Evolutionary conservation across 2,329 filamentous ascomycete species (phyloP), one percentile per base, ranked within the genome.

Genomic region (Pseudocercospora musae): DNA sequence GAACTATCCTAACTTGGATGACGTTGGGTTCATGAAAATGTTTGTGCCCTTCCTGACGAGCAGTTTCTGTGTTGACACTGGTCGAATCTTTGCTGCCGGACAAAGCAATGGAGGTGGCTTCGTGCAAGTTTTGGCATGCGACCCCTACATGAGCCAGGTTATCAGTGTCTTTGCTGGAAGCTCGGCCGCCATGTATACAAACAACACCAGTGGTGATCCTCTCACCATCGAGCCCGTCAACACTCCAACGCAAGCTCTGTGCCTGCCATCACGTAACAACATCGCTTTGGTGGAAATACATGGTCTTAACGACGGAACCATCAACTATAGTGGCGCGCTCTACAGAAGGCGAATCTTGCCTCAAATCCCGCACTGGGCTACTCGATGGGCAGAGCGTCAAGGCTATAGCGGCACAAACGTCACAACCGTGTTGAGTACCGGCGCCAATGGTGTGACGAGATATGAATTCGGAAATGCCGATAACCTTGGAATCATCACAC

Each of bases 81-180:
- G 70, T 1, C 77, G 76, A 8, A 74, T 83, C 48, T 82, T 81
- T 56, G 76, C 76, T 5, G 72, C 75, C 0, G 81, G 80, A 50
- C 84, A 85, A 64, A 85, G 78, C 66, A 84, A 86, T 49, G 84
- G 82, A 4, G 84, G 81, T 1, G 83, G 79, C 4, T 79, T 81
- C 27, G 77, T 77, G 4, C 77, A 75, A 20, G 68, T 78, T 1
- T 76, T 84, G 5, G 80, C 82, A 3, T 84, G 81, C 68, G 75
- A 81, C 50, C 65, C 76, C 0, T 70, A 69, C 2, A 74, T 78
- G 1, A 78, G 78, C 3, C 69, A 68, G 4, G 73, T 73, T 3
- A 78, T 83, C 50, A 80, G 80, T 18, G 80, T 80, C 0, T 83
- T 83, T 60, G 80, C 80, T 1, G 71, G 77, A 0, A 78, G 80